These are phyloP conservation scores for Lojkania enalia DNA, from an alignment of 2,329 filamentous ascomycete genomes.

Conservation along the genomic window DNA sequence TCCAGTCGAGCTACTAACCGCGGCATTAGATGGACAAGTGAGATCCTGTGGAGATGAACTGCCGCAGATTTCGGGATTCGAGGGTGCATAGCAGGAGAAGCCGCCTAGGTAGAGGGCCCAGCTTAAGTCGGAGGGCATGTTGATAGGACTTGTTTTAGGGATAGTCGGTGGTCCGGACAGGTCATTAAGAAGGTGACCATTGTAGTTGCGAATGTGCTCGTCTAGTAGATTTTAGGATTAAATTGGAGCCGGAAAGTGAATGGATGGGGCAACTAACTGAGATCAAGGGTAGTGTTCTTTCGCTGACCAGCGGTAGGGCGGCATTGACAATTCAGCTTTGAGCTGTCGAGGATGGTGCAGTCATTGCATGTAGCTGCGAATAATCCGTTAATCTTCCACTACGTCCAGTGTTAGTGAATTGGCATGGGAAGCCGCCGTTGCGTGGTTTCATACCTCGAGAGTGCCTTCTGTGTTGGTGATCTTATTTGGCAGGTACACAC, in stretches of 20 bases:
- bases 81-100: conserved; percentile 1
- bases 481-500: conserved; percentile 5
- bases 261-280: not conserved
- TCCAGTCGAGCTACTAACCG: not conserved
- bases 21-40: not conserved
- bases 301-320: not conserved
- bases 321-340: conserved; percentile 8
- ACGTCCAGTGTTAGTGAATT: not conserved
- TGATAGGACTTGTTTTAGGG: conserved; percentile 1
- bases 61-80: not conserved
- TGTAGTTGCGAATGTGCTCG: conserved; percentile 14
- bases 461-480: conserved; percentile 9
- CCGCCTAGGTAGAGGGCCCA: conserved; percentile 3
- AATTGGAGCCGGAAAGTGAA: not conserved
- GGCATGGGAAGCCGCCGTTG: not conserved
- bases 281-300: conserved; percentile 5
- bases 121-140: conserved; percentile 8
- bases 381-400: conserved; percentile 4
- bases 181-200: conserved; percentile 16
- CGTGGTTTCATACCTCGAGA: conserved; percentile 3
- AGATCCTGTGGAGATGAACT: not conserved
- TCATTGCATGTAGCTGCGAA: conserved; percentile 3
- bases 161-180: conserved; percentile 8
- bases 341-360: conserved; percentile 7
- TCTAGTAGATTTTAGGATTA: conserved; percentile 1